A percentile compares a stretch with the other conserved stretches of the same genome.
Evolutionary conservation across 768 basidiomycete genomes (phyloP).

Genomic region (Pisolithus microcarpus): DNA sequence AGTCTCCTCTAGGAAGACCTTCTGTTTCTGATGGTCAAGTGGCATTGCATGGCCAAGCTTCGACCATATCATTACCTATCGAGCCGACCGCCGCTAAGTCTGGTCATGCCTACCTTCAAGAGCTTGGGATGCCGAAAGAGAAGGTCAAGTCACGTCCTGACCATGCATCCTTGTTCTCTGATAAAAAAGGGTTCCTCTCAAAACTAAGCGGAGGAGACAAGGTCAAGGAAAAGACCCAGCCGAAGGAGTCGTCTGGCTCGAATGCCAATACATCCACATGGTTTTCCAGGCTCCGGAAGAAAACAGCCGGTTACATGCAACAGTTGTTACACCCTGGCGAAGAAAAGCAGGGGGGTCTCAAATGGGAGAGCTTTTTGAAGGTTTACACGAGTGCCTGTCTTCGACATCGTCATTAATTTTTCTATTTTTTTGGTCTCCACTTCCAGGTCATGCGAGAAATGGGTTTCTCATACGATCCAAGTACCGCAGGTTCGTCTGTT

Average conservation of each 20-base stretch:
- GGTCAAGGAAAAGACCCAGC: slow-evolving; percentile 29
- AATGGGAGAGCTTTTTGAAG: slow-evolving; percentile 75
- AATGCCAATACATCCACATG: slow-evolving; percentile 35
- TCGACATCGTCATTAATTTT: not conserved
- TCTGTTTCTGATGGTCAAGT: slow-evolving; percentile 13
- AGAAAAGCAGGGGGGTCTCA: slow-evolving; percentile 56
- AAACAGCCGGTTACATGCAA: slow-evolving; percentile 52
- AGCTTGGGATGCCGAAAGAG: slow-evolving; percentile 42
- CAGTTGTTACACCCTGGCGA: slow-evolving; percentile 55
- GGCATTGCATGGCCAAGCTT: slow-evolving; percentile 22
- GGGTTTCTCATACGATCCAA: slow-evolving; percentile 68
- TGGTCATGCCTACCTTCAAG: slow-evolving; percentile 60
- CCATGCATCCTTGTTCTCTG: slow-evolving; percentile 44
- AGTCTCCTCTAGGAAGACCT: slow-evolving; percentile 4
- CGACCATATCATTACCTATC: slow-evolving; percentile 37
- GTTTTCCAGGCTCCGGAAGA: slow-evolving; percentile 55
- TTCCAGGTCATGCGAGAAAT: slow-evolving; percentile 67
- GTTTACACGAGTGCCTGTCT: slow-evolving; percentile 28
- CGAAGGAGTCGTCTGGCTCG: slow-evolving; percentile 20
- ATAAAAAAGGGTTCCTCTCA: slow-evolving; percentile 42
- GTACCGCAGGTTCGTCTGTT: slow-evolving; percentile 76
- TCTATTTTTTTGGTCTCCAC: not conserved
- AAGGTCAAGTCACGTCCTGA: slow-evolving; percentile 70
- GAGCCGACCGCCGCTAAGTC: slow-evolving; percentile 57
- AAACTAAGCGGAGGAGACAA: slow-evolving; percentile 36